Evolutionary conservation across 768 basidiomycete genomes (phyloP).

Genomic region (Amanita fuliginea): DNA sequence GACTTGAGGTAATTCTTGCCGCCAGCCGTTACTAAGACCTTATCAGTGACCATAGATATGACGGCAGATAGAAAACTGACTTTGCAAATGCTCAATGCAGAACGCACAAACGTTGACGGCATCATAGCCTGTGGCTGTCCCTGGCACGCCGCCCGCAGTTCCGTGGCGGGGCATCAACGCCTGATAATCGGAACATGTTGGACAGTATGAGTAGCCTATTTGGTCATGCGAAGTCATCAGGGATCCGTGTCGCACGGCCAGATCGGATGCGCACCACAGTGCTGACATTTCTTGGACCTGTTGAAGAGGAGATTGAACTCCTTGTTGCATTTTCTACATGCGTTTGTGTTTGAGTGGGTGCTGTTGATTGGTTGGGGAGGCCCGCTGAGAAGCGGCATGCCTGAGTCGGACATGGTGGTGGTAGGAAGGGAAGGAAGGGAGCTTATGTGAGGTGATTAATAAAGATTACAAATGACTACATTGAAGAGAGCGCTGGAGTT

Average conservation of each 20-base stretch:
- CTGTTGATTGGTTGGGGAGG: constrained; percentile 32
- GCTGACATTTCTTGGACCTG: constrained; percentile 56
- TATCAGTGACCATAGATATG: neutral
- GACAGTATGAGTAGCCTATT: constrained; percentile 62
- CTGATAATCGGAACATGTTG: constrained; percentile 64
- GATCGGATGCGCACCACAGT: constrained; percentile 46
- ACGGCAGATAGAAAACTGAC: constrained; percentile 25
- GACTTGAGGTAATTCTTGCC: constrained; percentile 44
- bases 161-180: constrained; percentile 64
- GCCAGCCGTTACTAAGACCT: constrained; percentile 52
- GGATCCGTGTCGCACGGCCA: neutral
- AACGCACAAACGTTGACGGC: constrained; percentile 55
- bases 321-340: constrained; percentile 63
- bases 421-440: neutral
- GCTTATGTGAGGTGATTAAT: neutral
- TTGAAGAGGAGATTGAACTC: constrained; percentile 63
- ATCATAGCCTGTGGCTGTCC: constrained; percentile 45
- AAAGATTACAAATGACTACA: neutral
- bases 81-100: constrained; percentile 60
- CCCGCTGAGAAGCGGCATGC: constrained; percentile 65
- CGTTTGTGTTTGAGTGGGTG: constrained; percentile 16
- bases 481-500: no score
- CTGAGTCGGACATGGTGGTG: constrained; percentile 14
- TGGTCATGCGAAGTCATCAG: neutral
- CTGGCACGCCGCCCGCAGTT: constrained; percentile 6